These are phyloP conservation scores for Heliocybe sulcata DNA, from an alignment of 1,284 basidiomycete genomes.

Conservation along the genomic window DNA sequence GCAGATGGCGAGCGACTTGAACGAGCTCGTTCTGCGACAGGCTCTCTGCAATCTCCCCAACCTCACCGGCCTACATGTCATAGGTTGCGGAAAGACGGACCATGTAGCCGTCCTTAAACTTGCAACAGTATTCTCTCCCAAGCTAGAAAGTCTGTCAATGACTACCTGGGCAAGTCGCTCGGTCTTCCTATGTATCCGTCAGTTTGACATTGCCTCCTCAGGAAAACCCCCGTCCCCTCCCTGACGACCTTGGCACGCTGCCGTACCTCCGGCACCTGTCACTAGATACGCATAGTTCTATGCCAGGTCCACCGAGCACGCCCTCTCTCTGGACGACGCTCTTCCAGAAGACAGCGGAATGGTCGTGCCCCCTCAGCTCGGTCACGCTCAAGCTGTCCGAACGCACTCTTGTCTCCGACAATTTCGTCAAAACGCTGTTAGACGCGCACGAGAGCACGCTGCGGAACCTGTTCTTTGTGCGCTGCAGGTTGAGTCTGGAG, in stretches of 20 bases:
- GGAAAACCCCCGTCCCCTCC: constrained; percentile 30
- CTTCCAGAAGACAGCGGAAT: constrained; percentile 26
- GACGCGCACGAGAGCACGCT: constrained; percentile 37
- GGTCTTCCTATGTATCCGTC: not conserved
- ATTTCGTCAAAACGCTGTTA: constrained; percentile 36
- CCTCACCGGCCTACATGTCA: constrained; percentile 48
- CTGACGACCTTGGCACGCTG: constrained; percentile 25
- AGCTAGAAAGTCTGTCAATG: constrained; percentile 51
- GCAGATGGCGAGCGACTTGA: constrained; percentile 49
- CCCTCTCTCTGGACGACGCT: constrained; percentile 28
- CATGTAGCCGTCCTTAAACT: constrained; percentile 40
- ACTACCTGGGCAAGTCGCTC: constrained; percentile 39
- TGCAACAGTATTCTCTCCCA: constrained; percentile 34
- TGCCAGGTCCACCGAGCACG: constrained; percentile 18
- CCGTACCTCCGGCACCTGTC: constrained; percentile 43
- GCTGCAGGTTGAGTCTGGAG: constrained; percentile 32
- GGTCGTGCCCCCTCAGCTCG: constrained; percentile 33
- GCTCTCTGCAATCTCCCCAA: constrained; percentile 41
- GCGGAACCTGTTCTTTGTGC: constrained; percentile 36
- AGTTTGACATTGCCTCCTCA: constrained; percentile 13
- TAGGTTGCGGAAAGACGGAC: constrained; percentile 49
- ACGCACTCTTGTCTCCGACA: constrained; percentile 26
- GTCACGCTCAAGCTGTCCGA: constrained; percentile 45
- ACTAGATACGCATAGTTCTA: constrained; percentile 37
- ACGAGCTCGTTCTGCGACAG: constrained; percentile 39